phyloP scores from a whole-genome alignment of 2,329 filamentous ascomycete genomes.

The Fusarium sublunatum region DNA sequence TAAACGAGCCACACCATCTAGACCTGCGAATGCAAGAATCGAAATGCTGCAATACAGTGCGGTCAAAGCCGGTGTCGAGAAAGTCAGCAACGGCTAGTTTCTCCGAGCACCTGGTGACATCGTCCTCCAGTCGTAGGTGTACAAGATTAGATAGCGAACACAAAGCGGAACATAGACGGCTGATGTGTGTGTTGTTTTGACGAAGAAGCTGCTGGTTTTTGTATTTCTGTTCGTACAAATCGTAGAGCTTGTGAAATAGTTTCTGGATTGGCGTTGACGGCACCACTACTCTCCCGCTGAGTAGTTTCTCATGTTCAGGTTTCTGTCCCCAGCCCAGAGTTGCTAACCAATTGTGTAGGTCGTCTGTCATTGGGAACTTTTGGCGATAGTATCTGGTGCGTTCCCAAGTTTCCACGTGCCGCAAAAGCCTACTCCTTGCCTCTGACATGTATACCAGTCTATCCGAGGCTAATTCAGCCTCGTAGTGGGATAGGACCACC shows the following conservation, averaged over 20 bases:
- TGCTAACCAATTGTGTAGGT: background rate
- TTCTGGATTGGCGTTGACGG: slow-evolving; percentile 1
- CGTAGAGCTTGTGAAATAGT: background rate
- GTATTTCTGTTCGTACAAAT: background rate
- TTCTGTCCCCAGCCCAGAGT: background rate
- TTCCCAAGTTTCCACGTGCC: slow-evolving; percentile 4
- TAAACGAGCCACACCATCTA: slow-evolving; percentile 1
- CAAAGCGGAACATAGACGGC: background rate
- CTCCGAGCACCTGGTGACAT: background rate
- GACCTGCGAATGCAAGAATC: background rate
- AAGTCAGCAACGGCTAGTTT: background rate
- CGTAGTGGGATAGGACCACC: slow-evolving; percentile 1
- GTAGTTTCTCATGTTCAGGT: background rate
- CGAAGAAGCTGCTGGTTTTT: background rate
- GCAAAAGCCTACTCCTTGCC: background rate
- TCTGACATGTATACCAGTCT: slow-evolving; percentile 2
- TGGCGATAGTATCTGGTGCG: background rate
- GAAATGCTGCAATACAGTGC: background rate
- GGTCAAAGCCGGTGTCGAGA: background rate
- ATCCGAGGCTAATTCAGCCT: background rate
- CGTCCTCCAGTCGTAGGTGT: background rate
- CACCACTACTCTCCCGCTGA: background rate
- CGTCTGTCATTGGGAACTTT: background rate
- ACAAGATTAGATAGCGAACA: background rate
- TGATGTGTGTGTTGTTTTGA: slow-evolving; percentile 3